phyloP scores from a whole-genome alignment of 345 rosid genomes.

The sweet orange (Citrus sinensis) region DNA sequence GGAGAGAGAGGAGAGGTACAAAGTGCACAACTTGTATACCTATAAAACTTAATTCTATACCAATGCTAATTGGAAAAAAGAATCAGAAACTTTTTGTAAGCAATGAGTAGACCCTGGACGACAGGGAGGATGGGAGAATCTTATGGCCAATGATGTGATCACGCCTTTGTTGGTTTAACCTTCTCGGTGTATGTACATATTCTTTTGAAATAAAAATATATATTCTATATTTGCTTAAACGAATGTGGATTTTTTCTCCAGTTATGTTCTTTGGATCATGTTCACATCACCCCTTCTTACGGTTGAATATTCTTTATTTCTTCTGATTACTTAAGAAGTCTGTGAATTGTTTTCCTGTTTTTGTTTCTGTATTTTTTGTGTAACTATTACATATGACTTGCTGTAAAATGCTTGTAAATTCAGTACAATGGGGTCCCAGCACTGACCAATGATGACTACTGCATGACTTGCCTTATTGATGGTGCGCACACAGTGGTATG shows the following conservation, averaged over 20 bases:
- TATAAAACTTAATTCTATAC: not conserved
- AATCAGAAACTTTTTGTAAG: not conserved
- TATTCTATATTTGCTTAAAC: not conserved
- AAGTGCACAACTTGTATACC: no score
- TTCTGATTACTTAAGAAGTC: conserved; percentile 2
- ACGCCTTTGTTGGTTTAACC: not conserved
- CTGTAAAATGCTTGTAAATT: conserved; percentile 10
- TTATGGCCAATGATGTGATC: not conserved
- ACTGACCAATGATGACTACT: conserved; percentile 64
- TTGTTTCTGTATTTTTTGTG: not conserved
- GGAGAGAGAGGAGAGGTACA: not conserved
- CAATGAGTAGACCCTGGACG: not conserved
- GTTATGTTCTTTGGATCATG: not conserved
- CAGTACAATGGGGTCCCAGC: conserved; percentile 84
- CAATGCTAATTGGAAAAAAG: not conserved
- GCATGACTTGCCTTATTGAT: conserved; percentile 76
- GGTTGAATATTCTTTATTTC: not conserved
- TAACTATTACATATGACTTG: conserved; percentile 21
- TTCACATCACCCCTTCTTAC: not conserved
- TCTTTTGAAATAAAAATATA: not conserved
- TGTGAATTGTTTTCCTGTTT: not conserved
- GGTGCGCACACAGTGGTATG: conserved; percentile 61
- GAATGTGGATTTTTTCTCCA: not conserved
- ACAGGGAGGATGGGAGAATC: not conserved
- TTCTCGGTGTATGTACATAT: not conserved